Percentiles rank a stretch among this genome's conserved stretches.
phyloP scores from a whole-genome alignment of 768 basidiomycete genomes.

The Collybiopsis confluens region DNA sequence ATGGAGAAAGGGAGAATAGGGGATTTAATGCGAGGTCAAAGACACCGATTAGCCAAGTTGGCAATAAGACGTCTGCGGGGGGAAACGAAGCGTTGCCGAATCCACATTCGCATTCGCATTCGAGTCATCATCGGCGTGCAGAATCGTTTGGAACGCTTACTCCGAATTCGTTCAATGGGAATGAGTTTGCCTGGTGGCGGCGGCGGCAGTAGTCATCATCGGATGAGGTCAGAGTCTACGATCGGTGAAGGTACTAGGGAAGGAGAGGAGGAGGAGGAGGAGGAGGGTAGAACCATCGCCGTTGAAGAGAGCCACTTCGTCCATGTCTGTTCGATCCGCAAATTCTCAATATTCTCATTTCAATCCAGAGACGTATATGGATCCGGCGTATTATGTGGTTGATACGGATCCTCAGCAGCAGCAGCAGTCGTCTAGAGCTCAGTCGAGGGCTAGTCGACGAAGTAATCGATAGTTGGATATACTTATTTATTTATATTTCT shows the following conservation, averaged over 20 bases:
- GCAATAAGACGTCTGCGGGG: neutral
- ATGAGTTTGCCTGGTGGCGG: no score
- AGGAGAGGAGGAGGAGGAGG: no score
- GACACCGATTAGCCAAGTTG: neutral
- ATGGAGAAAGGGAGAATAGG: no score
- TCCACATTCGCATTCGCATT: neutral
- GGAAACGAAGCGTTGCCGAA: neutral
- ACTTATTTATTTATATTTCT: no score
- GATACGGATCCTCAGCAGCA: neutral
- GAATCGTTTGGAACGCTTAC: no score
- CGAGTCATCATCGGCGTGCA: no score
- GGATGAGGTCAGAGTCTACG: neutral
- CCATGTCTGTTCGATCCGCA: neutral
- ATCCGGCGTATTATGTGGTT: neutral
- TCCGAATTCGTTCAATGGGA: no score
- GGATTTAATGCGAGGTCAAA: no score
- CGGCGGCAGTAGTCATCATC: no score
- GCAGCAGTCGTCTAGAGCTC: neutral
- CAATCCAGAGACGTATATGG: conserved; percentile 1
- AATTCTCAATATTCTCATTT: conserved; percentile 3
- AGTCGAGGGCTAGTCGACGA: neutral
- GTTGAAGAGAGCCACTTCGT: neutral
- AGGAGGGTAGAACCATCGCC: neutral
- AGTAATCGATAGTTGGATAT: no score
- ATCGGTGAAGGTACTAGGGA: no score